Evolutionary conservation across 2,329 filamentous ascomycete species (phyloP).

Genomic region (Corynespora cassiicola): DNA sequence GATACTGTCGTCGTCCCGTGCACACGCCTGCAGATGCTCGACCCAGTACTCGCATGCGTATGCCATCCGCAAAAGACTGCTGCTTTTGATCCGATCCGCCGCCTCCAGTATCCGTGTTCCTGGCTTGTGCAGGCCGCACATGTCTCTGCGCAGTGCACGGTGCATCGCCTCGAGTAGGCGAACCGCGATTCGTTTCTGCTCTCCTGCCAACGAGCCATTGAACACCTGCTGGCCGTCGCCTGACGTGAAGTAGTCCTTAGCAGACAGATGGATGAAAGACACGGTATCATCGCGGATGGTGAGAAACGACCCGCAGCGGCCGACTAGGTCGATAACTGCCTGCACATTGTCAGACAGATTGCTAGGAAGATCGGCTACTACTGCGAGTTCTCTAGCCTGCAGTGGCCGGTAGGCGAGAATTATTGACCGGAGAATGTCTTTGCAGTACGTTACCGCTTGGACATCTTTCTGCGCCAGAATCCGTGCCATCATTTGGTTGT

Average conservation of each 20-base stretch:
- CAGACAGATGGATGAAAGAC: slow-evolving; percentile 52
- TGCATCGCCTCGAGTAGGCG: slow-evolving; percentile 38
- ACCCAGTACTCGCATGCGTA: slow-evolving; percentile 45
- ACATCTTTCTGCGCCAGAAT: slow-evolving; percentile 5
- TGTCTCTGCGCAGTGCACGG: slow-evolving; percentile 26
- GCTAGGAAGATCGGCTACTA: slow-evolving; percentile 3
- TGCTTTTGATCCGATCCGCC: background rate
- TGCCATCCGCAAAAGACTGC: slow-evolving; percentile 6
- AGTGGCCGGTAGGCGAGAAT: slow-evolving; percentile 10
- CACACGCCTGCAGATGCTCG: too few relatives aligned
- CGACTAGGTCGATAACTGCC: slow-evolving; percentile 6
- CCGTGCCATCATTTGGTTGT: slow-evolving; percentile 46
- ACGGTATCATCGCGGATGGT: slow-evolving; percentile 38
- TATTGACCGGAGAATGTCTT: slow-evolving; percentile 6
- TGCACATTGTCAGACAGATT: slow-evolving; percentile 6
- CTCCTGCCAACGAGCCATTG: slow-evolving; percentile 21
- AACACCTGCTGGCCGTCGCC: slow-evolving; percentile 11
- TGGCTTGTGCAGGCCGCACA: slow-evolving; percentile 20
- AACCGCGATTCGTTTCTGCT: slow-evolving; percentile 11
- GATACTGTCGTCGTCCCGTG: background rate
- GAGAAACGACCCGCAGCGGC: slow-evolving; percentile 46
- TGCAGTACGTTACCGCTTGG: background rate
- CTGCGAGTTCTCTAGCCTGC: slow-evolving; percentile 7
- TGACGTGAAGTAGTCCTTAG: slow-evolving; percentile 46
- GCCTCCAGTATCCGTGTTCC: slow-evolving; percentile 2